Base-by-base conservation (phyloP, 495 filamentous ascomycete genomes). In the Pseudevernia furfuracea region DNA sequence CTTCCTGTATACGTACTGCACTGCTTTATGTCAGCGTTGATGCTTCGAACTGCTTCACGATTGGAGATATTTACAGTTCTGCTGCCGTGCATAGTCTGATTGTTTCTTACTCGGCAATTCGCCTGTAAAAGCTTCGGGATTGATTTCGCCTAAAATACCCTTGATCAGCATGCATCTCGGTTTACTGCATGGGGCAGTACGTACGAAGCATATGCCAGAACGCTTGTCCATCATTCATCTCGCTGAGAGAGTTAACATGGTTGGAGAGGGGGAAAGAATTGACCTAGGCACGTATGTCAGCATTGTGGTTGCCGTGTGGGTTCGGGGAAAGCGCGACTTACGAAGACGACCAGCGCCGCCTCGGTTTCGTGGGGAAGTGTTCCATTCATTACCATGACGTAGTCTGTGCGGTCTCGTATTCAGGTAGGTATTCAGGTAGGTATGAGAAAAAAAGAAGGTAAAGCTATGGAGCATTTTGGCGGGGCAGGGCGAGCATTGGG, bases 141-240 rank as follows among this genome's bases (percentile, higher is more conserved):
- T 87, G 63, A 88, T 79, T 66, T 87, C 82, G 68, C 81, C 82
- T 74, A 57, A 23, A 44, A 38, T 28, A 53, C 2, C n/a, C 25
- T 53, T 39, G 39, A 60, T 66, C 41, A 73, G 63, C 58, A 64
- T 43, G 48, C 11, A 36, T 58, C 58, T 58, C 23, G 68, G 37
- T 56, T 53, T 30, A 23, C 15, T 41, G 32, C 36, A 64, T 60
- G 58, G 58, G 44, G 61, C 25, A 9, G 38, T 38, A 67, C 71
- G 30, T 67, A 75, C 67, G 67, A 70, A 89, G 72, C 73, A 85
- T 81, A 68, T 83, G 78, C 88, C 87, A 83, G 68, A 96, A 80
- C 36, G 89, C 80, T 59, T 83, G 80, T 57, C 90, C 92, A 73
- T 95, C 88, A 60, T 82, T 85, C 70, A 96, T 79, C 68, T 91